phyloP scores from a whole-genome alignment of 108 stramenopile species.

The Fistulifera pelliculosa region DNA sequence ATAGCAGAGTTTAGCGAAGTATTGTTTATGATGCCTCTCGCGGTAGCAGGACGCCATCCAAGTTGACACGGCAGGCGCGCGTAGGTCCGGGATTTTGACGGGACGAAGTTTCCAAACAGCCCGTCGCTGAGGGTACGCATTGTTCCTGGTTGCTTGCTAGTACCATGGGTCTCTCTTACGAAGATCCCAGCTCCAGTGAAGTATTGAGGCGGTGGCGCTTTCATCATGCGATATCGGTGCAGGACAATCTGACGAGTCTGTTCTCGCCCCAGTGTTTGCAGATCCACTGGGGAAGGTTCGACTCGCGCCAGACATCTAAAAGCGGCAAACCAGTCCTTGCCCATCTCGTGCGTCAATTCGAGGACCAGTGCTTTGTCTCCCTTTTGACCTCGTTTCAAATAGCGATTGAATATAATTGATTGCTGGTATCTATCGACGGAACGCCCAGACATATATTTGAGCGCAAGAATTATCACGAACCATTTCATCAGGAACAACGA shows the following conservation, averaged over 20 bases:
- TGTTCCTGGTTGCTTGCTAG: conserved; percentile 6
- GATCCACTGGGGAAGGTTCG: conserved; percentile 59
- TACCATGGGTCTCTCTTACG: conserved; percentile 5
- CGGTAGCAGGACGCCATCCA: conserved; percentile 50
- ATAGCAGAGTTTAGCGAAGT: conserved; percentile 6
- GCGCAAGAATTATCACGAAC: not conserved
- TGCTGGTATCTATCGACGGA: not conserved
- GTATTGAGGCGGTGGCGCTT: conserved; percentile 41
- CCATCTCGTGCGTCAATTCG: not conserved
- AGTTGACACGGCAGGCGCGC: conserved; percentile 38
- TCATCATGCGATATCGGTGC: conserved; percentile 39
- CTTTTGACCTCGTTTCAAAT: conserved; percentile 3
- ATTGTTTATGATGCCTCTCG: conserved; percentile 41
- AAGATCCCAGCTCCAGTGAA: conserved; percentile 46
- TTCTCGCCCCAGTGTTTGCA: conserved; percentile 59
- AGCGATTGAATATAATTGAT: not conserved
- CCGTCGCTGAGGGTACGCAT: no score
- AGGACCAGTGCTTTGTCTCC: not conserved
- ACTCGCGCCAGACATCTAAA: conserved; percentile 70
- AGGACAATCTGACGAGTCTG: conserved; percentile 65
- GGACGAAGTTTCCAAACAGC: no score
- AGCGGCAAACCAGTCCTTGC: conserved; percentile 31
- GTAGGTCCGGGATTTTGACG: not conserved
- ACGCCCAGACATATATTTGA: not conserved
- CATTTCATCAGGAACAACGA: not conserved